Conservation (phyloP, 2,329 filamentous ascomycete genomes). For the Microdochium trichocladiopsis region DNA sequence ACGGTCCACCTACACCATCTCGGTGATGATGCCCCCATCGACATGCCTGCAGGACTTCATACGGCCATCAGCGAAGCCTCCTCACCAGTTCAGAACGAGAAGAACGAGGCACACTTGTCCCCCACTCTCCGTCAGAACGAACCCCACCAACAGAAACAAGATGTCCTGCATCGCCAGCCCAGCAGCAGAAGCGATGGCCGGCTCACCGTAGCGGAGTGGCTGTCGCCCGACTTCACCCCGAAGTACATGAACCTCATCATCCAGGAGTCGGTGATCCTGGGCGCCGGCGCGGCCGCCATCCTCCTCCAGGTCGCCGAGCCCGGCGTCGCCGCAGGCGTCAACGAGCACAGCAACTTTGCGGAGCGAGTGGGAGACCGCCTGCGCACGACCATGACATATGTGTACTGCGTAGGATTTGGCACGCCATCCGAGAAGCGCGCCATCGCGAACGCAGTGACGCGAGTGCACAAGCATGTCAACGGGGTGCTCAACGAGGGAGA, state of each 20-base stretch:
- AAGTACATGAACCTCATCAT: conserved; percentile 21
- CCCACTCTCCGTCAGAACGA: too few species aligned
- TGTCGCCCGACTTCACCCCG: conserved; percentile 13
- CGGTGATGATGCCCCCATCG: too few species aligned
- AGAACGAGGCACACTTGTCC: too few species aligned
- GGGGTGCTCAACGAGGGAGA: too few species aligned
- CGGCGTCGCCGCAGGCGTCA: conserved; percentile 25
- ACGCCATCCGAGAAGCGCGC: conserved; percentile 20
- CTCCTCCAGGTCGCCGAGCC: conserved; percentile 31
- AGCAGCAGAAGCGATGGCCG: too few species aligned
- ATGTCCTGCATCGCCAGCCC: too few species aligned
- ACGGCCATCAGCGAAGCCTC: too few species aligned
- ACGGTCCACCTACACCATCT: too few species aligned
- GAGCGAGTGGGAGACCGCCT: conserved; percentile 26
- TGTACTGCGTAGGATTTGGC: conserved; percentile 29
- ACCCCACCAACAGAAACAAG: too few species aligned
- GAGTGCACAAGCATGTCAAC: conserved; percentile 21
- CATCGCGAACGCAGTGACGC: conserved; percentile 26
- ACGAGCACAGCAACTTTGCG: conserved; percentile 28
- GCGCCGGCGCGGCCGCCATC: conserved; percentile 25
- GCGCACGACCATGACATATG: conserved; percentile 27
- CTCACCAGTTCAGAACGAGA: too few species aligned
- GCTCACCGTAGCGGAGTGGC: conserved; percentile 8
- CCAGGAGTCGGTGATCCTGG: conserved; percentile 23
- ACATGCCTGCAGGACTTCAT: too few species aligned